phyloP scores from a whole-genome alignment of 177 flowering plant species.

The Vitis hybrid region DNA sequence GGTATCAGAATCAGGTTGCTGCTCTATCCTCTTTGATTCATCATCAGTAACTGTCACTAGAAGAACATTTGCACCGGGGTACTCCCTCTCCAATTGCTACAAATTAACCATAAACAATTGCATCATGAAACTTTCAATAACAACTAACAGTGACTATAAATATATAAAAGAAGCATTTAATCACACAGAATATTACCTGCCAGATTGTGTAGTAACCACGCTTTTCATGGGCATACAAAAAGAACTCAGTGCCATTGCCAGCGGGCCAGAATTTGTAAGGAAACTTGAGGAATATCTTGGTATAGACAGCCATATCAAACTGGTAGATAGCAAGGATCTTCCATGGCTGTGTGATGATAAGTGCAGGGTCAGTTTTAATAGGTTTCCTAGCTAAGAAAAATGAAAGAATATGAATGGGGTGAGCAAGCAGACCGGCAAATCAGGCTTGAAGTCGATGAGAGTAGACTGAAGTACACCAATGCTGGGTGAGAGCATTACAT shows the following conservation, averaged over 20 bases:
- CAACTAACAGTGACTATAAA: neutral
- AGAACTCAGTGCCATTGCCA: slow-evolving; percentile 41
- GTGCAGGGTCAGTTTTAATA: neutral
- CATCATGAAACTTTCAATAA: neutral
- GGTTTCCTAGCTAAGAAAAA: neutral
- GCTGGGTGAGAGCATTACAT: slow-evolving; percentile 41
- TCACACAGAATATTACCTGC: slow-evolving; percentile 34
- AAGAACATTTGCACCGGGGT: slow-evolving; percentile 44
- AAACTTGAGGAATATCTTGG: slow-evolving; percentile 52
- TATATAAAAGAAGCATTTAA: neutral
- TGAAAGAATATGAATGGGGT: neutral
- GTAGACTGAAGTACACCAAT: slow-evolving; percentile 51
- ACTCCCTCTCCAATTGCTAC: slow-evolving; percentile 40
- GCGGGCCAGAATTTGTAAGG: slow-evolving; percentile 47
- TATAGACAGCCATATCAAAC: slow-evolving; percentile 39
- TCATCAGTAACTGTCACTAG: slow-evolving; percentile 44
- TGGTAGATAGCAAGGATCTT: slow-evolving; percentile 37
- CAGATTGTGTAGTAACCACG: slow-evolving; percentile 52
- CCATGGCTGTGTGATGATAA: slow-evolving; percentile 24
- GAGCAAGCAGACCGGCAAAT: slow-evolving; percentile 31
- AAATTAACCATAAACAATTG: neutral
- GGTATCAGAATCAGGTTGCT: slow-evolving; percentile 39
- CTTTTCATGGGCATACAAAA: slow-evolving; percentile 42
- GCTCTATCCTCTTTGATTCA: slow-evolving; percentile 47
- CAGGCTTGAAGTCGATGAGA: slow-evolving; percentile 43